phyloP scores from a whole-genome alignment of 2,329 filamentous ascomycete genomes.

The Fusarium sp. region DNA sequence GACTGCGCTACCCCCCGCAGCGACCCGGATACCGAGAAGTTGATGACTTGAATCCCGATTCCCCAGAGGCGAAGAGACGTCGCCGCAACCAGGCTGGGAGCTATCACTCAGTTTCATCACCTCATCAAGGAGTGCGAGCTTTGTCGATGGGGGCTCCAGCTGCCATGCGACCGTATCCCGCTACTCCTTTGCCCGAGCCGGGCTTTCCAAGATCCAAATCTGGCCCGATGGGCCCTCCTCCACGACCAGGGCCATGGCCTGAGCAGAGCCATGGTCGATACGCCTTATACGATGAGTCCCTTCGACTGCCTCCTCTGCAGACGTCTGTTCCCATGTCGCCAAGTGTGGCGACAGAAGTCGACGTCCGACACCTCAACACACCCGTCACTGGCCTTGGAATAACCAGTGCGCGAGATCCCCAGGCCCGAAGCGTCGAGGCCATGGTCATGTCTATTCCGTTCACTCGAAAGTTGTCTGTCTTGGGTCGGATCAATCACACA shows the following conservation, averaged over 20 bases:
- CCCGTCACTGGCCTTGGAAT: conserved; percentile 44
- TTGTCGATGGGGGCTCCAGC: conserved; percentile 33
- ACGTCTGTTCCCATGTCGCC: conserved; percentile 51
- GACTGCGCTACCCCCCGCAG: conserved; percentile 36
- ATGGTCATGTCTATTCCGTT: conserved; percentile 82
- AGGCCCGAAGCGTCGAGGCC: conserved; percentile 66
- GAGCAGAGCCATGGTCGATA: conserved; percentile 52
- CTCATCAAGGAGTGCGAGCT: conserved; percentile 24
- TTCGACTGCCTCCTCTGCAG: conserved; percentile 65
- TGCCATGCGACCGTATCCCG: conserved; percentile 35
- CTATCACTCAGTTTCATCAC: conserved; percentile 44
- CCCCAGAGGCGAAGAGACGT: conserved; percentile 70
- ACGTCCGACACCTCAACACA: conserved; percentile 41
- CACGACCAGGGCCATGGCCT: conserved; percentile 54
- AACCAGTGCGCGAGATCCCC: conserved; percentile 38
- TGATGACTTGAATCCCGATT: conserved; percentile 53
- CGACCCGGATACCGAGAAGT: conserved; percentile 39
- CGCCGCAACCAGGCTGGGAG: conserved; percentile 61
- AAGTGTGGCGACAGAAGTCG: conserved; percentile 37
- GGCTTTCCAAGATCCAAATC: conserved; percentile 47
- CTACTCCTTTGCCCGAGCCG: conserved; percentile 44
- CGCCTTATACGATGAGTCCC: conserved; percentile 63
- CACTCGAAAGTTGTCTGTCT: conserved; percentile 78
- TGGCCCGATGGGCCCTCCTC: conserved; percentile 65
- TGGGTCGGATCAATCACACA: conserved; percentile 77